A percentile compares a stretch with the other conserved stretches of the same genome.
Conservation (phyloP, 2,329 filamentous ascomycete species). For the Blumeriella jaapii region DNA sequence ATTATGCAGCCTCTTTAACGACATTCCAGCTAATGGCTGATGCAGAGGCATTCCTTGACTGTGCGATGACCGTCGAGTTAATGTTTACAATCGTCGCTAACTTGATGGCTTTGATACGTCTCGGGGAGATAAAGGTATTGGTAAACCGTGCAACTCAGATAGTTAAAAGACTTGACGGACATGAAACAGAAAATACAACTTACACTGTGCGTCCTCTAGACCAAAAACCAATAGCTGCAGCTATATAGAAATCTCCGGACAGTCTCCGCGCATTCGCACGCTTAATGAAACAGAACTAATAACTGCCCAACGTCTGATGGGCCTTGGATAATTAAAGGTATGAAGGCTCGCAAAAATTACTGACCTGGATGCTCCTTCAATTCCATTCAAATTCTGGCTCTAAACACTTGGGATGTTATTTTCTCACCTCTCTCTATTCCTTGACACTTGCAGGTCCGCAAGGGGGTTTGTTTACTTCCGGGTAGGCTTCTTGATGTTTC, state of each 20-base stretch:
- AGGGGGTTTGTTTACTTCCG: too few relatives aligned
- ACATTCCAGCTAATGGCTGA: slow-evolving; percentile 1
- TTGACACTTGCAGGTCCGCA: too few relatives aligned
- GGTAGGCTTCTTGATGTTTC: too few relatives aligned
- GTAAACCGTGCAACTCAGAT: neutral
- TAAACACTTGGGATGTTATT: too few relatives aligned
- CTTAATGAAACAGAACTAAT: too few relatives aligned
- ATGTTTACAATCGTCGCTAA: neutral
- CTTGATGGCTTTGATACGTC: slow-evolving; percentile 1
- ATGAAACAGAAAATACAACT: slow-evolving; percentile 2
- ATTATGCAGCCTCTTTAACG: neutral
- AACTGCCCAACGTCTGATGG: too few relatives aligned
- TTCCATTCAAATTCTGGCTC: slow-evolving; percentile 4
- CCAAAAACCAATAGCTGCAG: too few relatives aligned
- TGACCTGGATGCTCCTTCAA: neutral
- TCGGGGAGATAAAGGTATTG: neutral
- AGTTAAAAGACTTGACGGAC: neutral
- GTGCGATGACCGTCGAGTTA: slow-evolving; percentile 1
- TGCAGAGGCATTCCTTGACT: neutral
- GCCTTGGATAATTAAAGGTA: slow-evolving; percentile 1
- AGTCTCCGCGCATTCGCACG: too few relatives aligned
- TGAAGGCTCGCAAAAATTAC: slow-evolving; percentile 1
- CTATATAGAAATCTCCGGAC: too few relatives aligned
- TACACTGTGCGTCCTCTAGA: neutral
- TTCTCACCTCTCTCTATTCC: neutral